phyloP scores from a whole-genome alignment of 2,329 filamentous ascomycete species.

The Pseudophaeomoniella oleicola region DNA sequence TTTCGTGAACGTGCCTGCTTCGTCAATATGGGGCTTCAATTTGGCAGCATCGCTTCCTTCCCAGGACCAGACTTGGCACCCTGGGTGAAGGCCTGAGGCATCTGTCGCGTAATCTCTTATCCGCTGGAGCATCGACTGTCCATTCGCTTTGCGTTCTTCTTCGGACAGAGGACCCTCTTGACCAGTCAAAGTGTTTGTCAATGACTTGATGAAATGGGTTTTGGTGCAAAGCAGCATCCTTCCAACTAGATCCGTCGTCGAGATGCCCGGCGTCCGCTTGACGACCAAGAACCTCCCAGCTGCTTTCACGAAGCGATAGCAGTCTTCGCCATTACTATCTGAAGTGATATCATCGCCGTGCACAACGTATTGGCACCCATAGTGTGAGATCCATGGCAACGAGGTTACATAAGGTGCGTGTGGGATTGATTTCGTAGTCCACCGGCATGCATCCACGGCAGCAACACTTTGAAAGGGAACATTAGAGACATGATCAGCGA shows the following conservation, averaged over 20 bases:
- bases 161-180: conserved; percentile 56
- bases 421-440: conserved; percentile 73
- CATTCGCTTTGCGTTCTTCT: conserved; percentile 50
- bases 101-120: conserved; percentile 82
- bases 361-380: conserved; percentile 88
- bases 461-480: too few relatives aligned
- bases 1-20: conserved; percentile 50
- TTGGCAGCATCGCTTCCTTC: conserved; percentile 24
- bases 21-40: conserved; percentile 30
- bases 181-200: conserved; percentile 54
- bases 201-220: conserved; percentile 77
- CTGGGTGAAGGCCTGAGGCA: conserved; percentile 61
- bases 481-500: too few relatives aligned
- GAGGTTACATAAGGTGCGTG: conserved; percentile 89
- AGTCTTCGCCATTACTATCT: conserved; percentile 84
- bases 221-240: conserved; percentile 95
- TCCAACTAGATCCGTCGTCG: conserved; percentile 93
- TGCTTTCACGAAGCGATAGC: conserved; percentile 93
- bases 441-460: conserved; percentile 87
- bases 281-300: conserved; percentile 92
- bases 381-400: conserved; percentile 86
- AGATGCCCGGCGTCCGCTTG: conserved; percentile 89
- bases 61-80: conserved; percentile 80
- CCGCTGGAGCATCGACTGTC: conserved; percentile 56
- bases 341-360: conserved; percentile 97